Conservation (phyloP, 2,329 filamentous ascomycete species). For the Penicillium sp. region DNA sequence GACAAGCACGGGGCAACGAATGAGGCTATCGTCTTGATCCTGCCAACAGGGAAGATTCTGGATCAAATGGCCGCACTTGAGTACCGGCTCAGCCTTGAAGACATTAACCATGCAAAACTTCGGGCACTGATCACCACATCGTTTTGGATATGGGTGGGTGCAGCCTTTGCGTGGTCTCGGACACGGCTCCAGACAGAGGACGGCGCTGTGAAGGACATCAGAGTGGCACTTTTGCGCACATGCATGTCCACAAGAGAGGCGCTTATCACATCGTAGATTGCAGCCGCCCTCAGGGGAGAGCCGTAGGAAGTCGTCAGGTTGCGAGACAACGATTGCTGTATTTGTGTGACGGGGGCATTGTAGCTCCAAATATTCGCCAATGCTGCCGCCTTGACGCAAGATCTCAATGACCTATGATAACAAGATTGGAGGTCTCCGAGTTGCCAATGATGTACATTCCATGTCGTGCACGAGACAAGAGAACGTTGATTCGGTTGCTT, state of each 20-base stretch:
- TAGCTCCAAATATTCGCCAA: slow-evolving; percentile 57
- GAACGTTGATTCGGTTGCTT: slow-evolving; percentile 68
- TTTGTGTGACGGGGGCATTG: slow-evolving; percentile 64
- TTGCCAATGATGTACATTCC: slow-evolving; percentile 75
- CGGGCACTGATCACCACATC: slow-evolving; percentile 47
- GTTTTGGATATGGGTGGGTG: slow-evolving; percentile 43
- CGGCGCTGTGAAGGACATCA: slow-evolving; percentile 43
- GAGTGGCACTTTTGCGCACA: slow-evolving; percentile 52
- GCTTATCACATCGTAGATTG: slow-evolving; percentile 49
- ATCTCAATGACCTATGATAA: slow-evolving; percentile 59
- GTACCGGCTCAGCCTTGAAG: slow-evolving; percentile 24
- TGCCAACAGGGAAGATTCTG: slow-evolving; percentile 38
- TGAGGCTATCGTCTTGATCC: slow-evolving; percentile 46
- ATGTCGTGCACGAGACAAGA: slow-evolving; percentile 67
- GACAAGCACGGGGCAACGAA: slow-evolving; percentile 55
- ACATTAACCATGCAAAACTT: slow-evolving; percentile 36
- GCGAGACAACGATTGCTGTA: slow-evolving; percentile 52
- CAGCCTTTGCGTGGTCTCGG: slow-evolving; percentile 40
- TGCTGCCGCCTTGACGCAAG: slow-evolving; percentile 47
- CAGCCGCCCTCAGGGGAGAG: slow-evolving; percentile 66
- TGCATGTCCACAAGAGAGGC: slow-evolving; percentile 49
- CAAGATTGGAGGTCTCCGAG: slow-evolving; percentile 55
- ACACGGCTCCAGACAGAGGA: slow-evolving; percentile 47
- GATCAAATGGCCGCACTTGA: slow-evolving; percentile 37
- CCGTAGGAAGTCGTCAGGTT: slow-evolving; percentile 60